A percentile compares a stretch with the other conserved stretches of the same genome.
phyloP scores from a whole-genome alignment of 495 filamentous ascomycete genomes.

The Neurospora sp. region DNA sequence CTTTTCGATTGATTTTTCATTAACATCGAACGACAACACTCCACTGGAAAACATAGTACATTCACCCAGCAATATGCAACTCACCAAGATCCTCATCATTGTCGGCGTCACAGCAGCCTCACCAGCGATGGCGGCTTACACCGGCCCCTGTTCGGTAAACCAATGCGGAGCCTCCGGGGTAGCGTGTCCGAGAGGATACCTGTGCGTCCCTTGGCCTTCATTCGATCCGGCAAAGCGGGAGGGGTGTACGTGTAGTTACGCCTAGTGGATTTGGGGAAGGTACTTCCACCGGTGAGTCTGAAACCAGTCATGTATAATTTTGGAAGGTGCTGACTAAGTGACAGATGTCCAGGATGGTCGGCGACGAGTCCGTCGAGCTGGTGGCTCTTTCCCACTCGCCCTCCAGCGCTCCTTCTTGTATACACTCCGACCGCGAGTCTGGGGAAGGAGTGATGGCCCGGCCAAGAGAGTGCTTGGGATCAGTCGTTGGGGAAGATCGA shows the following conservation, averaged over 20 bases:
- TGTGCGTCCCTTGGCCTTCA: constrained; percentile 17
- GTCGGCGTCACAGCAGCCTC: neutral
- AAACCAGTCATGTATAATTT: too few relatives aligned
- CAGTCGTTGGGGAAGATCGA: too few relatives aligned
- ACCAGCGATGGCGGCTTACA: constrained; percentile 11
- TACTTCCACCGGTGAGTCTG: neutral
- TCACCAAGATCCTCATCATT: neutral
- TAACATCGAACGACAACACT: neutral
- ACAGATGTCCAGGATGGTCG: neutral
- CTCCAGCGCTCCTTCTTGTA: neutral
- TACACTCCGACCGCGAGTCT: neutral
- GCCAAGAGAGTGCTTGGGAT: neutral
- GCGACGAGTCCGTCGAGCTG: neutral
- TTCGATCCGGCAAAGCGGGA: constrained; percentile 12
- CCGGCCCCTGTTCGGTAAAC: constrained; percentile 11
- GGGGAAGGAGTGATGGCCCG: neutral
- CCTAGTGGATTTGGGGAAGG: neutral
- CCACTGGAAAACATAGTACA: neutral
- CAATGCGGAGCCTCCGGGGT: constrained; percentile 13
- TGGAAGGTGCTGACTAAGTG: neutral
- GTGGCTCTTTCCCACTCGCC: neutral
- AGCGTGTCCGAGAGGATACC: constrained; percentile 13
- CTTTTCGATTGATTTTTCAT: too few relatives aligned
- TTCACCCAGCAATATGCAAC: neutral
- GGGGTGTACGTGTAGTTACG: constrained; percentile 18